Conservation (phyloP, 148 eudicot species). For the Vaccinium vitisidaea region DNA sequence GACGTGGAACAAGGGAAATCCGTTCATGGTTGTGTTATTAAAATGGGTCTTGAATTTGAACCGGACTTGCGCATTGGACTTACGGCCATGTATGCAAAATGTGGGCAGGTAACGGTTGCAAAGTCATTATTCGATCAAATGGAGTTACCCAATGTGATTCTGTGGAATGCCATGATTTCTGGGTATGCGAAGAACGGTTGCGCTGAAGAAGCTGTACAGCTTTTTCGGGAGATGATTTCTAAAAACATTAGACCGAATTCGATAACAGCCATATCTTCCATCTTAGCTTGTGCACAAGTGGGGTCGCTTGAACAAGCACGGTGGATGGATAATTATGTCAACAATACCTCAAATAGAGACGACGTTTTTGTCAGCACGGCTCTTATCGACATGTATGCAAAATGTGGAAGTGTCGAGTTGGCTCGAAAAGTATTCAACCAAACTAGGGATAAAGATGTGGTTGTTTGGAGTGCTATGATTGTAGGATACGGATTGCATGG, state of each 20-base stretch:
- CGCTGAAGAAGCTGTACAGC: slow-evolving; percentile 53
- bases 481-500: slow-evolving; percentile 73
- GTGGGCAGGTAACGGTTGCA: slow-evolving; percentile 53
- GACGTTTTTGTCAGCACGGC: slow-evolving; percentile 46
- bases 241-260: slow-evolving; percentile 52
- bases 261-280: slow-evolving; percentile 41
- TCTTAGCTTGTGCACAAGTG: slow-evolving; percentile 59
- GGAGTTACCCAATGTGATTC: slow-evolving; percentile 37
- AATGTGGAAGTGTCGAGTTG: slow-evolving; percentile 64
- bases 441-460: slow-evolving; percentile 49
- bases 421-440: slow-evolving; percentile 52
- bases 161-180: slow-evolving; percentile 74
- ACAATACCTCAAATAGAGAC: slow-evolving; percentile 26
- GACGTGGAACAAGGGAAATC: slow-evolving; percentile 58
- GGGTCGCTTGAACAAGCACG: slow-evolving; percentile 57
- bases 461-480: slow-evolving; percentile 79
- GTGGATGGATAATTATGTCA: slow-evolving; percentile 43
- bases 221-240: slow-evolving; percentile 42
- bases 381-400: slow-evolving; percentile 64
- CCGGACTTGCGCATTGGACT: slow-evolving; percentile 60
- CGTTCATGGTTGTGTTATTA: slow-evolving; percentile 55
- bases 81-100: slow-evolving; percentile 62
- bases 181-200: slow-evolving; percentile 63
- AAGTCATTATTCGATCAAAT: slow-evolving; percentile 52
- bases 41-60: slow-evolving; percentile 55